These are phyloP conservation scores for Gracilaria gracilis DNA, from an alignment of 23 red algal genomes.

Conservation along the genomic window DNA sequence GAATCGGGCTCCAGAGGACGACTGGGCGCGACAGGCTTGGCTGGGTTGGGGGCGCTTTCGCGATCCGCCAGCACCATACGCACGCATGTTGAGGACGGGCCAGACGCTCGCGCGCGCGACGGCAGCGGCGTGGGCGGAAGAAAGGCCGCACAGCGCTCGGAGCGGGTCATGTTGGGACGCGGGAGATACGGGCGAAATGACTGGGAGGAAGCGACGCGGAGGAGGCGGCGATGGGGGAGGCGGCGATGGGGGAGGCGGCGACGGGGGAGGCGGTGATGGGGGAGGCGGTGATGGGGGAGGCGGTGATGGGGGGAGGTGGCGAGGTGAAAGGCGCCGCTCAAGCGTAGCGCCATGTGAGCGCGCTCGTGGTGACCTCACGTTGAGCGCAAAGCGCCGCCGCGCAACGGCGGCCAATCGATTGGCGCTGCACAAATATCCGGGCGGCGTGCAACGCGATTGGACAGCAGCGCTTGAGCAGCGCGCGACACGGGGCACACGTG, in stretches of 20 bases:
- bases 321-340: no score
- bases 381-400: background rate
- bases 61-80: slow-evolving; percentile 30
- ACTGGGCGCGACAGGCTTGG: background rate
- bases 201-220: no score
- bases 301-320: background rate
- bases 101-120: background rate
- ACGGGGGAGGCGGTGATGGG: no score
- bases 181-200: no score
- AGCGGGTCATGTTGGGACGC: no score
- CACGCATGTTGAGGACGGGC: background rate
- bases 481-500: background rate
- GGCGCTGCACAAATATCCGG: background rate
- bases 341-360: background rate
- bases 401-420: background rate
- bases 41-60: background rate
- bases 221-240: no score
- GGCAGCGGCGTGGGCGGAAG: background rate
- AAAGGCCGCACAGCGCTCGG: slow-evolving; percentile 26
- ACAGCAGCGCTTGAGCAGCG: background rate
- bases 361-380: background rate
- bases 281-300: background rate
- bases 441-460: background rate
- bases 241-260: no score
- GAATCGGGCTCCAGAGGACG: background rate